These are phyloP conservation scores for Moelleriella libera DNA, from an alignment of 2,329 filamentous ascomycete genomes.

Conservation along the genomic window DNA sequence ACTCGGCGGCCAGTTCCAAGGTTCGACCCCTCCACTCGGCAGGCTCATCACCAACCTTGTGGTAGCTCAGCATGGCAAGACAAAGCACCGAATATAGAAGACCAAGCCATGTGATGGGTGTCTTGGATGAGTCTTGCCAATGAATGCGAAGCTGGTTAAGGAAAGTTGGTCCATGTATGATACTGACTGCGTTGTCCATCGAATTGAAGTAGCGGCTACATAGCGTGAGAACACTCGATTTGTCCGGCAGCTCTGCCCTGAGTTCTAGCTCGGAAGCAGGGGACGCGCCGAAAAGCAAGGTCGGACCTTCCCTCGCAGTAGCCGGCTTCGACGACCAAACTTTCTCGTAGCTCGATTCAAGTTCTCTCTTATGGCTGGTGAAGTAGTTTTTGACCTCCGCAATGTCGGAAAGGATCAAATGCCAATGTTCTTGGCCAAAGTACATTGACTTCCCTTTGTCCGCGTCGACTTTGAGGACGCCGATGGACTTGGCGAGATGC, in stretches of 20 bases:
- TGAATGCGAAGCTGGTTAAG: constrained; percentile 52
- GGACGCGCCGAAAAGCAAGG: constrained; percentile 64
- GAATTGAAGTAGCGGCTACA: constrained; percentile 88
- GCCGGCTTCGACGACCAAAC: constrained; percentile 55
- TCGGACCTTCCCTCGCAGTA: constrained; percentile 49
- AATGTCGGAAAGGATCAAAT: constrained; percentile 66
- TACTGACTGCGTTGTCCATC: constrained; percentile 52
- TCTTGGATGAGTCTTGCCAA: constrained; percentile 61
- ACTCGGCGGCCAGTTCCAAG: constrained; percentile 46
- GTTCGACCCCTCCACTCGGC: constrained; percentile 59
- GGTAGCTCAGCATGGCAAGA: constrained; percentile 65
- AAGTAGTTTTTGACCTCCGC: constrained; percentile 92
- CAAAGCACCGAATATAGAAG: constrained; percentile 64
- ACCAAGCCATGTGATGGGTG: constrained; percentile 65
- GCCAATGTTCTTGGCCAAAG: constrained; percentile 73
- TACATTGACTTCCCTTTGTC: constrained; percentile 71
- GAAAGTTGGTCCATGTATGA: constrained; percentile 76
- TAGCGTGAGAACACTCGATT: constrained; percentile 69
- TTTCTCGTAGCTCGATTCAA: constrained; percentile 67
- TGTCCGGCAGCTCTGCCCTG: constrained; percentile 64
- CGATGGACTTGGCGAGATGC: constrained; percentile 56
- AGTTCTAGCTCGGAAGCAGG: constrained; percentile 64
- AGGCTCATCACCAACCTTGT: constrained; percentile 67
- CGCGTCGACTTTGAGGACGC: constrained; percentile 67
- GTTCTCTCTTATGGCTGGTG: constrained; percentile 69